Percentiles rank a stretch among this genome's conserved stretches.
Conservation (phyloP, 345 rosid species). For the Cardamine resedifolia region DNA sequence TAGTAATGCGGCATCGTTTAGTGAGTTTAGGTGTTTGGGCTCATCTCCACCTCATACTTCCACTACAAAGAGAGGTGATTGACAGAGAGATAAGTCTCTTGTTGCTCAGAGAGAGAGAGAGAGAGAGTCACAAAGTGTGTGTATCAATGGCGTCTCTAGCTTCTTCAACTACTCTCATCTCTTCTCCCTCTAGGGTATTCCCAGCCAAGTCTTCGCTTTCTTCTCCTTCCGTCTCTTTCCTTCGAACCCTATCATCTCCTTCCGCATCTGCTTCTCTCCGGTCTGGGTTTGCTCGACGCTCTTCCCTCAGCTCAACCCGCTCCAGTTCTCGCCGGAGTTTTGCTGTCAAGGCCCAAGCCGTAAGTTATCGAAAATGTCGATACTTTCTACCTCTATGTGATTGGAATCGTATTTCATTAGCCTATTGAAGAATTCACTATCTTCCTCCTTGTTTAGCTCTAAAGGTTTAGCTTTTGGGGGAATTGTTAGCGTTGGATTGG, state of each 20-base stretch:
- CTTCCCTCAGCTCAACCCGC: slow-evolving; percentile 43
- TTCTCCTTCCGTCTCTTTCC: slow-evolving; percentile 39
- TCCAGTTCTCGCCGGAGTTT: slow-evolving; percentile 53
- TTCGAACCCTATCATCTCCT: slow-evolving; percentile 46
- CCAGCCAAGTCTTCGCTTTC: slow-evolving; percentile 43
- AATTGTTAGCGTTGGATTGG: not conserved
- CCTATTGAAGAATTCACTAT: not conserved
- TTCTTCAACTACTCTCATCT: slow-evolving; percentile 56
- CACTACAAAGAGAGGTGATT: slow-evolving; percentile 23
- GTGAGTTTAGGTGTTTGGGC: not conserved
- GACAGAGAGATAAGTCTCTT: slow-evolving; percentile 30
- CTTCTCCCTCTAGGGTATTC: slow-evolving; percentile 48
- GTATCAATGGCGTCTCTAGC: slow-evolving; percentile 70
- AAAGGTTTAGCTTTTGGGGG: not conserved
- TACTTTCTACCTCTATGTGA: not conserved
- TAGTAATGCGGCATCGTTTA: slow-evolving; percentile 16
- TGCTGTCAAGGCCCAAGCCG: slow-evolving; percentile 59
- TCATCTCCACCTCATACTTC: slow-evolving; percentile 34
- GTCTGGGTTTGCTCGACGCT: slow-evolving; percentile 46
- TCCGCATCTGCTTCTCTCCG: slow-evolving; percentile 50
- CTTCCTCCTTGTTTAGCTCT: not conserved
- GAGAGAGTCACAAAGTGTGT: slow-evolving; percentile 15
- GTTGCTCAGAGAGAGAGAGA: not conserved
- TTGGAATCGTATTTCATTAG: not conserved
- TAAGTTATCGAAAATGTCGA: slow-evolving; percentile 33